Evolutionary conservation across 805 yeast genomes (phyloP).

Genomic region (Candida arabinofermentans): DNA sequence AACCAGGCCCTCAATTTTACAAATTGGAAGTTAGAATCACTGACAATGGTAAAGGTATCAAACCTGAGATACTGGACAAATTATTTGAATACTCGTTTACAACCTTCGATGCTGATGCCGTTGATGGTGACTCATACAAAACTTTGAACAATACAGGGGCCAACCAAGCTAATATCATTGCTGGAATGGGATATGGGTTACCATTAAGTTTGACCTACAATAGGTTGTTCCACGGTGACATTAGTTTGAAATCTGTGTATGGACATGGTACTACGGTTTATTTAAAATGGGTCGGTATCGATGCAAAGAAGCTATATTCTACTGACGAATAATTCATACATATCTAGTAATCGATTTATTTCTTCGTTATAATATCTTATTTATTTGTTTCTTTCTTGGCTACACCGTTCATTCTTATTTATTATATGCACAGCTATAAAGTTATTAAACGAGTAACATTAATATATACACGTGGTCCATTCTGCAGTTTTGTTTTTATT

Average conservation of each 20-base stretch:
- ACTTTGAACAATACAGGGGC: slow-evolving; percentile 63
- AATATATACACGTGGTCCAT: not conserved
- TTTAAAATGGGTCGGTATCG: slow-evolving; percentile 41
- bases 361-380: not conserved
- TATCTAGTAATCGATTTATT: not conserved
- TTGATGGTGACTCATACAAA: slow-evolving; percentile 51
- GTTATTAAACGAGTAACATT: not conserved
- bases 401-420: too few species aligned
- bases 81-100: slow-evolving; percentile 86
- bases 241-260: slow-evolving; percentile 64
- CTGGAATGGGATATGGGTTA: slow-evolving; percentile 96
- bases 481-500: not conserved
- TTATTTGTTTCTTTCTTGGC: slow-evolving; percentile 1
- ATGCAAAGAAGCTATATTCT: slow-evolving; percentile 17
- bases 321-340: not conserved
- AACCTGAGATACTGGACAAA: slow-evolving; percentile 56
- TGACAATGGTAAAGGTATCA: slow-evolving; percentile 88
- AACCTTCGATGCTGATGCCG: slow-evolving; percentile 51
- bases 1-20: slow-evolving; percentile 22
- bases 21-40: slow-evolving; percentile 67
- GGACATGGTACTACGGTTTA: slow-evolving; percentile 83
- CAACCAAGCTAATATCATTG: slow-evolving; percentile 52
- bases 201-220: slow-evolving; percentile 79
- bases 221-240: slow-evolving; percentile 66
- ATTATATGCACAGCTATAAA: too few species aligned